Evolutionary conservation across 2,329 filamentous ascomycete genomes (phyloP), one percentile per base, ranked within the genome.

Genomic region (Chaetomiaceae sp.): DNA sequence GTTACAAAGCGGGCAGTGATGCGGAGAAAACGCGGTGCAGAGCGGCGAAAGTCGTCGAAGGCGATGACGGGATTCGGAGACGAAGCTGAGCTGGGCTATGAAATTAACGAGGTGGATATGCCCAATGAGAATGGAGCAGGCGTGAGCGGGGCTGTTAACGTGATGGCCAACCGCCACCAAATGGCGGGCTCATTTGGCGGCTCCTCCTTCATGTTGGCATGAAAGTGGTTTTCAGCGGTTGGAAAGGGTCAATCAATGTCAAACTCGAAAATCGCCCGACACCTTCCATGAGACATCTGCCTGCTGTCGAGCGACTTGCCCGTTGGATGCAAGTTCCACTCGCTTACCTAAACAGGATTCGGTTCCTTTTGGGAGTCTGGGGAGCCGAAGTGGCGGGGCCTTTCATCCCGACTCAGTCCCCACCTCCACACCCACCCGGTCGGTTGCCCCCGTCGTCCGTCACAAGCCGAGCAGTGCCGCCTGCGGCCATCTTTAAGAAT

Each of bases 401-500:
- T 25, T 27, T 33, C 39, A 34, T n/a, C 51, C 50, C 49, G 42
- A 31, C 27, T 34, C 33, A 25, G n/a, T 47, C 40, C 34, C 53
- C 50, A 37, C 47, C 50, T 54, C 50, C 56, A 49, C 53, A 45
- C 20, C 33, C 40, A 20, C 39, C 51, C 19, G 29, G 22, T 33
- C 51, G 33, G 14, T n/a, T n/a, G n/a, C 33, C 23, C 52, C 29
- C 47, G 17, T 47, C n/a, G 40, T 47, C 61, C 62, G 62, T 64
- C 58, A 62, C 59, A 64, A 64, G 62, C 62, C 62, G 62, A 64
- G 45, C 37, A 49, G 51, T 53, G 19, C 47, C 33, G 51, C 44
- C 37, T n/a, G n/a, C n/a, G n/a, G 44, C 52, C 49, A 47, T 59
- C 46, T 56, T 55, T 59, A 52, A 51, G 51, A 44, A 50, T 12